These are phyloP conservation scores for Calonectria honghensis DNA, from an alignment of 2,329 filamentous ascomycete genomes.

Conservation along the genomic window DNA sequence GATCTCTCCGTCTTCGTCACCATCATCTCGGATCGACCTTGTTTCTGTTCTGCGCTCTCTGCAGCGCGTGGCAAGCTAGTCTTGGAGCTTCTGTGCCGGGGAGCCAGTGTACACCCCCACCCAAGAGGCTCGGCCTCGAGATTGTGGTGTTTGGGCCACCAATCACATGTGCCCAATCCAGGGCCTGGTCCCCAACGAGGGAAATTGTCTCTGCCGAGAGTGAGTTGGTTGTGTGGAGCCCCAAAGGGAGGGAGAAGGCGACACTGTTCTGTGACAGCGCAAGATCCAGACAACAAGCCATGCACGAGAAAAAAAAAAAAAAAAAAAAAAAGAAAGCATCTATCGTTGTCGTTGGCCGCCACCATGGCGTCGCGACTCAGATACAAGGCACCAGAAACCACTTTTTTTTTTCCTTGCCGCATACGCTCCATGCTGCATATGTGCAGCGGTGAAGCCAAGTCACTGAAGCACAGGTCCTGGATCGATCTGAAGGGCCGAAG, in stretches of 20 bases:
- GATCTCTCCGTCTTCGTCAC: slow-evolving; percentile 25
- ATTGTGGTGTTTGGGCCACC: slow-evolving; percentile 39
- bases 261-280: slow-evolving; percentile 21
- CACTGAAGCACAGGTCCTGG: background rate
- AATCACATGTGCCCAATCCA: slow-evolving; percentile 40
- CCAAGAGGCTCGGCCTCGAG: slow-evolving; percentile 36
- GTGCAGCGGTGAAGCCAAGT: slow-evolving; percentile 16
- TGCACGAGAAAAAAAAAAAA: slow-evolving; percentile 29
- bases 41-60: slow-evolving; percentile 6
- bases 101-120: slow-evolving; percentile 37
- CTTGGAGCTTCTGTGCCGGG: slow-evolving; percentile 11
- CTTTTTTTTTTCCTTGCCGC: slow-evolving; percentile 7
- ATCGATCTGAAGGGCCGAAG: slow-evolving; percentile 25
- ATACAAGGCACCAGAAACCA: slow-evolving; percentile 11
- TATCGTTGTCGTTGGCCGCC: slow-evolving; percentile 9
- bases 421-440: slow-evolving; percentile 2
- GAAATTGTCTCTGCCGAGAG: slow-evolving; percentile 53
- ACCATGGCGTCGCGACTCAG: slow-evolving; percentile 19
- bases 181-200: slow-evolving; percentile 47
- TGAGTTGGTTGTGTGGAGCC: slow-evolving; percentile 32
- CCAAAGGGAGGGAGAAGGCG: slow-evolving; percentile 13
- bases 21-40: slow-evolving; percentile 24
- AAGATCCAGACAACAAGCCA: slow-evolving; percentile 29
- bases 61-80: slow-evolving; percentile 16
- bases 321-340: slow-evolving; percentile 32